phyloP scores from a whole-genome alignment of 768 basidiomycete genomes.

The Tylopilus intermedius region DNA sequence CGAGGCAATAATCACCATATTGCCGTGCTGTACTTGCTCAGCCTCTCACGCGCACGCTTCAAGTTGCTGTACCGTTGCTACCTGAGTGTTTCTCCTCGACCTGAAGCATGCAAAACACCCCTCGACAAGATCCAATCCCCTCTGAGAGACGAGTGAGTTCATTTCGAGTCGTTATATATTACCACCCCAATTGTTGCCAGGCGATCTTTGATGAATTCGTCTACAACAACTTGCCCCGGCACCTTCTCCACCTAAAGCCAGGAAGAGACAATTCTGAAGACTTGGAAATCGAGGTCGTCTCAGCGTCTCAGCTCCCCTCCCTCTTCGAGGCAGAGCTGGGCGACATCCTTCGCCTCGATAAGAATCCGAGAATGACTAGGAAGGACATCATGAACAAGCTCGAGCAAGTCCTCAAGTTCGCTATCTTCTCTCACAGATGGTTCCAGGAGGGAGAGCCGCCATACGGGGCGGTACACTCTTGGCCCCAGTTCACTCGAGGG shows the following conservation, averaged over 20 bases:
- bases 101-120: background rate
- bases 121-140: background rate
- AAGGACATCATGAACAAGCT: conserved; percentile 1
- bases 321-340: conserved; percentile 7
- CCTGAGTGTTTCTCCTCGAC: too few species aligned
- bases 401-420: conserved; percentile 4
- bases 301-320: conserved; percentile 1
- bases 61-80: too few species aligned
- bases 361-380: background rate
- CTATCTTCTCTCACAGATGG: conserved; percentile 18
- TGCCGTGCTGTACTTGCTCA: background rate
- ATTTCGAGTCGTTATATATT: background rate
- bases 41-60: background rate
- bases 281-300: conserved; percentile 6
- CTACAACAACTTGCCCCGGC: conserved; percentile 9
- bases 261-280: background rate
- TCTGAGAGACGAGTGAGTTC: conserved; percentile 11
- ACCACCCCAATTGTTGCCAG: background rate
- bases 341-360: conserved; percentile 2
- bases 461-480: background rate
- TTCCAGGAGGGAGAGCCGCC: conserved; percentile 7
- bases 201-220: conserved; percentile 14
- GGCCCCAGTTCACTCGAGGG: conserved; percentile 6
- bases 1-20: too few species aligned
- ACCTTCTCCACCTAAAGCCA: conserved; percentile 5